phyloP scores from a whole-genome alignment of 768 basidiomycete species.

The Pholiota microspora region DNA sequence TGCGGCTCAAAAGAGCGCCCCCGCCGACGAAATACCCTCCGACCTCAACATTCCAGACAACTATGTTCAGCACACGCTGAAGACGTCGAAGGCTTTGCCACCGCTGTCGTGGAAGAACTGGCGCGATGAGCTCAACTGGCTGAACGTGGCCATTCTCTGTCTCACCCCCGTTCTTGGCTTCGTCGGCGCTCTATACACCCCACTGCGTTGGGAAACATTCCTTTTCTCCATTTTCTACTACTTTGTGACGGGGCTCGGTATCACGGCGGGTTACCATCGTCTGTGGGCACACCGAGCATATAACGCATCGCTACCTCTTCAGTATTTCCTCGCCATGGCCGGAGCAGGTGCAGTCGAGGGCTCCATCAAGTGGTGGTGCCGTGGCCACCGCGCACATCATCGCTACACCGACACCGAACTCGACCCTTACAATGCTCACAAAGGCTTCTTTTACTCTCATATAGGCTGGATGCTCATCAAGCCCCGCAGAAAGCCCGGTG shows the following conservation, averaged over 20 bases:
- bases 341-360: constrained; percentile 95
- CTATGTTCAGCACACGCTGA: constrained; percentile 76
- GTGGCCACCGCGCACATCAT: constrained; percentile 97
- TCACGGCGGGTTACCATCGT: constrained; percentile 94
- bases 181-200: constrained; percentile 66
- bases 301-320: constrained; percentile 83
- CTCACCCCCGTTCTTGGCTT: constrained; percentile 73
- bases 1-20: not conserved
- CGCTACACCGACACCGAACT: constrained; percentile 96
- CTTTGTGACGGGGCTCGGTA: constrained; percentile 67
- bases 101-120: constrained; percentile 63
- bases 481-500: constrained; percentile 85
- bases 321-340: constrained; percentile 79
- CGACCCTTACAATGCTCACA: constrained; percentile 92
- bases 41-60: constrained; percentile 76
- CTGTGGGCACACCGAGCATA: constrained; percentile 97
- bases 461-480: constrained; percentile 94
- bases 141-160: constrained; percentile 71
- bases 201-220: constrained; percentile 70
- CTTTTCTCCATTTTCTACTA: constrained; percentile 43
- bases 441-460: constrained; percentile 85
- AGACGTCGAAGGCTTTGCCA: constrained; percentile 63
- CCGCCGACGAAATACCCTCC: constrained; percentile 32
- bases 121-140: constrained; percentile 68
- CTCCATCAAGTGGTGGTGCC: constrained; percentile 98